Base-by-base conservation (phyloP, 2,329 filamentous ascomycete species). In the Ophiostoma pallidulum region DNA sequence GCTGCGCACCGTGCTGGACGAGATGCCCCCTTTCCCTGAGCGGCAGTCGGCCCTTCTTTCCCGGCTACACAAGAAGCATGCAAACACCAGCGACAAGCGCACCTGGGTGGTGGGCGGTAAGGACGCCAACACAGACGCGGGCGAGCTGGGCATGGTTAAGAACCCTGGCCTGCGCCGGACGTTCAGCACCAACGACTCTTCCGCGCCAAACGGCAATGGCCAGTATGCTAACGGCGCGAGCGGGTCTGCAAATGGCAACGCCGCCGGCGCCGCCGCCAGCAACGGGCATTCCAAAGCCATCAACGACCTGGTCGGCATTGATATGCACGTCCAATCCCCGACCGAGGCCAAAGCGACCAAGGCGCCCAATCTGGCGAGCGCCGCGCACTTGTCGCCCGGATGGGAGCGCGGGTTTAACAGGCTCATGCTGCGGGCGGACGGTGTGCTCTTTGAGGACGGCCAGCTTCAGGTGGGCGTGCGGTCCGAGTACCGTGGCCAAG, bases 51-150 rank as follows among this genome's bases (percentile, higher is more conserved):
- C 92, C 2, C 72, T 98, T 24, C 73, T 98, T 10, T 96, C 91
- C 33, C 78, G 92, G 49, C 74, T 98, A 42, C 91, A 98, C 66
- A 89, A 95, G 66, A 97, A 94, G 69, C 89, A 94, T 59, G 86
- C 85, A 41, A 86, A 85, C 51, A 92, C 88, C 13, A 94, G 87
- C 61, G 92, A 98, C 64, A 94, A 94, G 68, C 80, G 91, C 52
- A 97, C 92, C 2, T 98, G 92, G 92, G 83, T 96, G 22, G 86
- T 97, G n/a, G 91, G 91, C 53, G 91, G 89, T 51, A 96, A 95
- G 68, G 89, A 94, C 62, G 91, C 90, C 49, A 96, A 96, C 62
- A 72, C 80, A 1, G 88, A 94, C 60, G 73, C 80, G 38, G 77
- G 81, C 48, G 90, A 95, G 62, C 78, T 94, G 51, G 80, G 78